Evolutionary conservation across 176 grass and related monocot genomes (phyloP), one percentile per base, ranked within the genome.

Genomic region (Raddia guianensis): DNA sequence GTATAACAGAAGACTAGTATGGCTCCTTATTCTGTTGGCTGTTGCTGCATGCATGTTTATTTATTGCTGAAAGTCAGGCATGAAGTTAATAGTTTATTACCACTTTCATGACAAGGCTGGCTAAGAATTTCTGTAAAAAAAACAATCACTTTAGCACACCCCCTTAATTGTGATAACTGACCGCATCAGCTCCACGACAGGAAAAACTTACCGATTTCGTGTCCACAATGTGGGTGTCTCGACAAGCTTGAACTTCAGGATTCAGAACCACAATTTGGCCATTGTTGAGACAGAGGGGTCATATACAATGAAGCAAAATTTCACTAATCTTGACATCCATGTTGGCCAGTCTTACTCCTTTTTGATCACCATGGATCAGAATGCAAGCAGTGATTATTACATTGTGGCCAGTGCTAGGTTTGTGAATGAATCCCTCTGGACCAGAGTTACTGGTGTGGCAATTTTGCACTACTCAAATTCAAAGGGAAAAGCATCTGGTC

Each of bases 321-420:
- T 93, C 72, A 86, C 92, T 3, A 98, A 91, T 73, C 88, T 98
- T 2, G 96, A 98, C 45, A 95, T 98, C 49, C 96, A 98, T 40
- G 90, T 98, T 13, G 96, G 96, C 3, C 96, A 98, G 57, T 98
- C 96, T 7, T 95, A 93, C 86, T 98, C 96, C 12, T 98, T 98
- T 84, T 42, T 98, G 71, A 68, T 98, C 63, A 98, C 88, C 13
- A 98, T 98, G 96, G 92, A 95, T 85, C 96, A 98, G 74, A 95
- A 95, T 42, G 92, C 96, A 15, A 98, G 90, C 84, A 93, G 84
- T 10, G 96, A 98, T 52, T 98, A 95, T 42, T 98, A 98, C 74
- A 89, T 98, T 12, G 96, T 93, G 21, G 96, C 92, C 34, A 98
- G 96, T 43, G 67, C 90, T 67, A 88, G 96, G 66, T 98, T 98